These are phyloP conservation scores for Trichosporon sp. DNA, from an alignment of 1,284 basidiomycete genomes.

Conservation along the genomic window DNA sequence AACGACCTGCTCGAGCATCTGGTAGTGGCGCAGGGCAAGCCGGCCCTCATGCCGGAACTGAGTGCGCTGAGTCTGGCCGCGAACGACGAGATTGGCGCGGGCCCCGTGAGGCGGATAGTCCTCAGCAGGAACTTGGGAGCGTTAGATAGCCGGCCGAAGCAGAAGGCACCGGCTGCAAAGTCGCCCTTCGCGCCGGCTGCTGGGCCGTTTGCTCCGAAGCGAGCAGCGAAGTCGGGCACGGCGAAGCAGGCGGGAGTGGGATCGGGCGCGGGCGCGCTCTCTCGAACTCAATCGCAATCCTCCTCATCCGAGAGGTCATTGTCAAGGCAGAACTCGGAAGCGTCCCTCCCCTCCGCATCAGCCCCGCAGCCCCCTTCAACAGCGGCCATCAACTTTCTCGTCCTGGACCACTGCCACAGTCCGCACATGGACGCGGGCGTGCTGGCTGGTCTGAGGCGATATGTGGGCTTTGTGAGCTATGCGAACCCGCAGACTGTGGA, in stretches of 20 bases:
- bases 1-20: slow-evolving; percentile 29
- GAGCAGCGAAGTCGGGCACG: not conserved
- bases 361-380: not conserved
- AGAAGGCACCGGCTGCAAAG: not conserved
- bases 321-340: not conserved
- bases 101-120: slow-evolving; percentile 22
- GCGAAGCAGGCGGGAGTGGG: not conserved
- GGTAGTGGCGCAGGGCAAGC: slow-evolving; percentile 10
- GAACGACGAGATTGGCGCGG: slow-evolving; percentile 20
- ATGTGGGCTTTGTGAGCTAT: slow-evolving; percentile 27
- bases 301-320: not conserved
- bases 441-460: slow-evolving; percentile 15
- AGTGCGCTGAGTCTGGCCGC: slow-evolving; percentile 28
- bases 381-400: slow-evolving; percentile 29
- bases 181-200: not conserved
- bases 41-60: slow-evolving; percentile 28
- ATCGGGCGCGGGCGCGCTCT: not conserved
- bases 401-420: slow-evolving; percentile 33
- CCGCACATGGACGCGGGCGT: slow-evolving; percentile 20
- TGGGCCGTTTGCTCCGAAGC: not conserved
- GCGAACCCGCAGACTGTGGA: slow-evolving; percentile 9
- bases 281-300: not conserved
- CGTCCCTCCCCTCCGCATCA: not conserved
- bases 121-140: slow-evolving; percentile 10
- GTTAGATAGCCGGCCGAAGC: slow-evolving; percentile 4